Base-by-base conservation (phyloP, 306 rosid species). In the Senna siamea region DNA sequence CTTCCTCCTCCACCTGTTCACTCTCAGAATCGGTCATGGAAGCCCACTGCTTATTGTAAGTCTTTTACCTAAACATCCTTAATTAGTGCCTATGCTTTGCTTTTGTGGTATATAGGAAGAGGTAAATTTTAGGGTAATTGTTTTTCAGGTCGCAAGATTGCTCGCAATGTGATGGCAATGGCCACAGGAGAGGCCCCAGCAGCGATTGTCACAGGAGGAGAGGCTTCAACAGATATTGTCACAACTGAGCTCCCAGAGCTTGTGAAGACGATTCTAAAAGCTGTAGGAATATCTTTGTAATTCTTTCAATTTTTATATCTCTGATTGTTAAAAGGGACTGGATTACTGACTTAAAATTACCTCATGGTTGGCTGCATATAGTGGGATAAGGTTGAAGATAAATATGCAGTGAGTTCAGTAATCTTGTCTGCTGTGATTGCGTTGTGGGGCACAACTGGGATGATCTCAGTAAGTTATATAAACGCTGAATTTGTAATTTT, bases 331-430 rank as follows among this genome's bases (percentile, higher is more conserved):
- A 66, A 41, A 7, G 58, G 37, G 15, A 52, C 14, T 20, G 72
- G 7, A 10, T 41, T 64, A 62, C 32, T 82, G 51, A 84, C 44
- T 58, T 47, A 5, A 41, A 9, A 38, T 75, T 78, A 13, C 13
- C 4, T 37, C 50, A 30, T 64, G 17, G 17, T 66, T 85, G 54
- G 78, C 8, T 80, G 78, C 66, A 26, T 26, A 35, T 46, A 91
- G 99, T 94, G 99, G 99, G 96, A 90, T 10, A 94, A 92, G 81
- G 92, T 90, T 76, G 99, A 94, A 40, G 99, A 94, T 72, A 94
- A 92, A 79, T 92, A 94, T 86, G 99, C 96, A 52, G 87, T 94
- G 83, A 76, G 86, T 78, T 83, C 99, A 73, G 83, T 94, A 70
- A 92, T 63, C 0, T 82, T 87, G 41, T 88, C 90, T 69, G 87